Evolutionary conservation across 2,329 filamentous ascomycete genomes (phyloP), one percentile per base, ranked within the genome.

Genomic region (Coniochaeta hoffmannii): DNA sequence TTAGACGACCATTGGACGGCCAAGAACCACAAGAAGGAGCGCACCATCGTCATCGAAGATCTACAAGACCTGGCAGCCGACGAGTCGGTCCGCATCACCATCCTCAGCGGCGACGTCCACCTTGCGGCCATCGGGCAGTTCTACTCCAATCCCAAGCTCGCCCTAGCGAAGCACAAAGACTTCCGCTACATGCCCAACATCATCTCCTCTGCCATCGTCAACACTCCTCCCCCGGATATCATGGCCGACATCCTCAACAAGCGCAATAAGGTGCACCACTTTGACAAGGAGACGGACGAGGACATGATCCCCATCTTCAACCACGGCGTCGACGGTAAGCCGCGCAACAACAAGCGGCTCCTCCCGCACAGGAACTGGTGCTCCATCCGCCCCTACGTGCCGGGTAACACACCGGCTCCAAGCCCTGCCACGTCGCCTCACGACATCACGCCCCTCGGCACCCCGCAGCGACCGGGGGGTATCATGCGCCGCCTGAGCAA

Each of bases 1-100:
- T 74, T 96, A 10, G 93, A 97, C 67, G 94, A 97, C 69, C 93
- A 99, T 68, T 99, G 94, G 94, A 97, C 93, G 1, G 90, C 93
- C 35, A 96, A 90, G 67, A 89, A 91, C 66, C 92, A 97, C 74
- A 99, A 97, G 68, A 79, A 84, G 26, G 94, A 99, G 71, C 85
- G 94, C 53, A 89, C 86, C 59, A 87, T 89, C 70, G 79, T 97
- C 59, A 83, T 99, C 38, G 88, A 94, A 67, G 91, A 97, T 64
- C 76, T 99, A 26, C 95, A 99, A 70, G 90, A 96, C 64, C 78
- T 99, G 57, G 92, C 95, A 9, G 90, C 90, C 22, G 90, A 94
- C 68, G 96, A 96, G 69, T 96, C 90, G 14, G 82, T 97, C 53
- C 87, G 94, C 44, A 79, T 99, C 53, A 97, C 93, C 0, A 90